Evolutionary conservation across 2,329 filamentous ascomycete genomes (phyloP).

Genomic region (Fonsecaea nubica): DNA sequence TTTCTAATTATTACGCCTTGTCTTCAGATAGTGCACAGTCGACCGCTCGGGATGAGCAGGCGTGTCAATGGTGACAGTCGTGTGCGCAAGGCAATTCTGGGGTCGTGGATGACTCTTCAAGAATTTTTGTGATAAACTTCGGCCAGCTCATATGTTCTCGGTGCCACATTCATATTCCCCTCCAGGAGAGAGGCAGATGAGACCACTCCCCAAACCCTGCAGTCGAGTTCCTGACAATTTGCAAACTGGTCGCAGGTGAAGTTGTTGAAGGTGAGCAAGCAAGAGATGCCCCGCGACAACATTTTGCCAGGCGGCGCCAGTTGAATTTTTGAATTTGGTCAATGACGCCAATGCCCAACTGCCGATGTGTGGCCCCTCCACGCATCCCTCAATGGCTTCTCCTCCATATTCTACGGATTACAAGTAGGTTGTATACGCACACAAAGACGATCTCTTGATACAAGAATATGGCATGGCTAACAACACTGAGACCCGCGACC

Average conservation of each 20-base stretch:
- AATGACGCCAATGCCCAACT: conserved; percentile 14
- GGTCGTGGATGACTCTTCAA: not conserved
- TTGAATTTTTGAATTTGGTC: conserved; percentile 1
- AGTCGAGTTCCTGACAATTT: not conserved
- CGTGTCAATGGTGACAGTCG: not conserved
- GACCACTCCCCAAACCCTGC: not conserved
- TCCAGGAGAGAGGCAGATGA: not conserved
- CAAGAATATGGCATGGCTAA: not conserved
- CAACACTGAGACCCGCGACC: not conserved
- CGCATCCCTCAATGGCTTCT: not conserved
- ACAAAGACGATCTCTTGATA: not conserved
- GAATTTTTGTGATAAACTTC: not conserved
- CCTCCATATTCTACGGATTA: not conserved
- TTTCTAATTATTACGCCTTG: not conserved
- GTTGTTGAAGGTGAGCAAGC: not conserved
- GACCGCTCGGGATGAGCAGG: too few relatives aligned
- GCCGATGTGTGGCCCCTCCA: not conserved
- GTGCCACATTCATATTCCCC: not conserved
- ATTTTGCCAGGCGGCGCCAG: conserved; percentile 15
- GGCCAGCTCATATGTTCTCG: not conserved
- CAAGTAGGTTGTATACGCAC: not conserved
- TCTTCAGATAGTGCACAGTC: not conserved
- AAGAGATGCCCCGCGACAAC: conserved; percentile 23
- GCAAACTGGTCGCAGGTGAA: not conserved
- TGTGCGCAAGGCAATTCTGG: not conserved